Evolutionary conservation across 176 grass and related monocot species (phyloP).

Genomic region (Rhynchospora breviuscula): DNA sequence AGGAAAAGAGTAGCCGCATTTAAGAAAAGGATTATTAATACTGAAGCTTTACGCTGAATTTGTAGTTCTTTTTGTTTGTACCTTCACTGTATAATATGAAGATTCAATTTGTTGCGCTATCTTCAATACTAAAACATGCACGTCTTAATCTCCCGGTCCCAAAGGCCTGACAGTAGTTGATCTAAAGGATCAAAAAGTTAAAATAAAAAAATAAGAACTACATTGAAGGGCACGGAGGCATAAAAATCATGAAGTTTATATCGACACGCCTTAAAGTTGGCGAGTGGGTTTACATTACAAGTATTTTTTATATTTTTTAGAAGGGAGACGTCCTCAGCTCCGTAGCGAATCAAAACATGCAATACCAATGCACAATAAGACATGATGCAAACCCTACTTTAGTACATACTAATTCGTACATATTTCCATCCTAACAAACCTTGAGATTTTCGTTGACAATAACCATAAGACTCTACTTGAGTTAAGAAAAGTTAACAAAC

Average conservation of each 20-base stretch:
- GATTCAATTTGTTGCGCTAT: background rate
- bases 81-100: background rate
- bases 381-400: too few relatives aligned
- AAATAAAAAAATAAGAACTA: background rate
- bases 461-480: too few relatives aligned
- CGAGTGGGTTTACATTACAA: background rate
- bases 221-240: background rate
- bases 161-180: background rate
- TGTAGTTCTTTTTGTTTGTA: background rate
- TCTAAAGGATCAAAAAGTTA: too few relatives aligned
- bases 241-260: background rate
- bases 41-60: background rate
- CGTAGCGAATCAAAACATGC: too few relatives aligned
- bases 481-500: too few relatives aligned
- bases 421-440: too few relatives aligned
- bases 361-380: too few relatives aligned
- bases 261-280: background rate
- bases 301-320: background rate
- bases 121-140: background rate
- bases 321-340: too few relatives aligned
- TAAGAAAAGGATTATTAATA: conserved; percentile 34
- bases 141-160: background rate
- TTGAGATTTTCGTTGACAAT: too few relatives aligned
- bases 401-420: too few relatives aligned
- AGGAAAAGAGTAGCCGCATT: conserved; percentile 54